These are phyloP conservation scores for Waitea zeae DNA, from an alignment of 1,284 basidiomycete genomes.

Conservation along the genomic window DNA sequence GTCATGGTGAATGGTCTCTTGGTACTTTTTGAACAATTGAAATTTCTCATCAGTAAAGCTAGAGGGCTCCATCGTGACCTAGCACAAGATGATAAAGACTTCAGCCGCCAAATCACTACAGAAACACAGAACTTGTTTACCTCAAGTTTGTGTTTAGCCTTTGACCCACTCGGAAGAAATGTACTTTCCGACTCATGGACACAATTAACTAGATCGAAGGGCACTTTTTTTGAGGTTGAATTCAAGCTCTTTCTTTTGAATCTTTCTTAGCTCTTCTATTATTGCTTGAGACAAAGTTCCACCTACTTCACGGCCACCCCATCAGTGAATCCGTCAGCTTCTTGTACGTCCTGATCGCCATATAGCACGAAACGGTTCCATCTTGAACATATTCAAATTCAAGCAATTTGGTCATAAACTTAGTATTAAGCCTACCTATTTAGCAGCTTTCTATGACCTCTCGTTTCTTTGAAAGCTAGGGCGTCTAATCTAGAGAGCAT, in stretches of 20 bases:
- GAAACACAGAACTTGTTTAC: too few species aligned
- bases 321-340: slow-evolving; percentile 16
- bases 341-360: slow-evolving; percentile 16
- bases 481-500: slow-evolving; percentile 45
- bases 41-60: slow-evolving; percentile 71
- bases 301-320: too few species aligned
- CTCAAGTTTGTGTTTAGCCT: slow-evolving; percentile 28
- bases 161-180: slow-evolving; percentile 11
- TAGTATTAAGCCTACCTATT: slow-evolving; percentile 28
- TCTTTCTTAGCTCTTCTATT: too few species aligned
- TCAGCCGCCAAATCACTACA: too few species aligned
- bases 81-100: too few species aligned
- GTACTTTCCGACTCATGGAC: slow-evolving; percentile 27
- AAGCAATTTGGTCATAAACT: background rate
- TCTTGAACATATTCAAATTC: slow-evolving; percentile 18
- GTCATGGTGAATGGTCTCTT: slow-evolving; percentile 64
- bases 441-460: slow-evolving; percentile 64
- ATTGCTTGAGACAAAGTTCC: too few species aligned
- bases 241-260: too few species aligned
- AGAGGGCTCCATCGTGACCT: slow-evolving; percentile 64
- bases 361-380: slow-evolving; percentile 63
- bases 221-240: slow-evolving; percentile 4
- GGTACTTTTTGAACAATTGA: slow-evolving; percentile 60
- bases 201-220: slow-evolving; percentile 21
- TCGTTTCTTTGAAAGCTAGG: slow-evolving; percentile 51